Evolutionary conservation across 1,284 basidiomycete species (phyloP).

Genomic region (Cutaneotrichosporon curvatum): DNA sequence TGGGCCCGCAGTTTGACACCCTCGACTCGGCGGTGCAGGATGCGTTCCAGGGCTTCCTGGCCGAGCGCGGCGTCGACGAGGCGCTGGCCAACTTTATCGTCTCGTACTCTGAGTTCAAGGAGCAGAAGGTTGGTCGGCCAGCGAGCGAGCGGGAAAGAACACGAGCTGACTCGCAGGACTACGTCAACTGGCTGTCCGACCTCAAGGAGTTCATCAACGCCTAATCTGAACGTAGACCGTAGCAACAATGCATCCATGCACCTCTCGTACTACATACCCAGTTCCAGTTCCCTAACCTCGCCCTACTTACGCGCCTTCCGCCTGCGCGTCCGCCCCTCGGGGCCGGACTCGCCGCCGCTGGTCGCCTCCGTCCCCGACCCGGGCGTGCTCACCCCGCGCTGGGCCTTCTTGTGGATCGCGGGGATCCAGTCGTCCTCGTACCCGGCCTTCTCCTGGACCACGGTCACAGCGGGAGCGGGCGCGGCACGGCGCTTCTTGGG

Average conservation of each 20-base stretch:
- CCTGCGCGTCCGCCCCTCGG: constrained; percentile 28
- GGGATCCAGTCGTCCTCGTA: constrained; percentile 93
- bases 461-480: constrained; percentile 33
- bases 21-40: constrained; percentile 81
- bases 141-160: neutral
- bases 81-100: constrained; percentile 69
- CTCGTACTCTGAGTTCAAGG: constrained; percentile 78
- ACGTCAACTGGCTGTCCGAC: constrained; percentile 77
- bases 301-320: constrained; percentile 22
- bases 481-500: constrained; percentile 38
- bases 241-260: neutral
- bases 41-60: constrained; percentile 72
- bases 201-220: constrained; percentile 75
- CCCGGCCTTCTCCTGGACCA: constrained; percentile 60
- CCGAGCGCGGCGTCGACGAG: constrained; percentile 81
- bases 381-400: constrained; percentile 31
- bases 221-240: constrained; percentile 3
- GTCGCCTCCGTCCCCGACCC: constrained; percentile 31
- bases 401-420: constrained; percentile 63
- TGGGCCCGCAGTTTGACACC: constrained; percentile 87
- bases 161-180: constrained; percentile 54
- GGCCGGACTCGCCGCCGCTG: constrained; percentile 36
- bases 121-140: constrained; percentile 62
- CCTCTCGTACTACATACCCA: neutral
- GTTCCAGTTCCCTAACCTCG: neutral